phyloP scores from a whole-genome alignment of 305 asterid genomes.

The Fraxinus xanthoxyloides region DNA sequence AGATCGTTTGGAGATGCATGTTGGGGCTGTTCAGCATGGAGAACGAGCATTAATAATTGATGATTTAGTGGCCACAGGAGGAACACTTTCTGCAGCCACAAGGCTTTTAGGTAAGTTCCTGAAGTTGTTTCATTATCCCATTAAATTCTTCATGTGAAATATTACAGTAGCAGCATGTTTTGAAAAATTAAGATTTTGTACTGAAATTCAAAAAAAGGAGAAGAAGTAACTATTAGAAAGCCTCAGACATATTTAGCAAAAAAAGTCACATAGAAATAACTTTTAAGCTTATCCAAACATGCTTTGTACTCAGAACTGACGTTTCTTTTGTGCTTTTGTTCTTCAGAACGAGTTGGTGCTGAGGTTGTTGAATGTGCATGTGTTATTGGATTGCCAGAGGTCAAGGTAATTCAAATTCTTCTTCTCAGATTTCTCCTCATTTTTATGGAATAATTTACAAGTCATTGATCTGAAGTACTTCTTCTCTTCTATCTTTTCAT shows the following conservation, averaged over 20 bases:
- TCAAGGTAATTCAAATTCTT: conserved; percentile 46
- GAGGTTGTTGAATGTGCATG: conserved; percentile 84
- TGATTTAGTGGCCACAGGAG: conserved; percentile 86
- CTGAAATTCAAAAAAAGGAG: background rate
- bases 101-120: conserved; percentile 59
- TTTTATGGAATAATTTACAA: background rate
- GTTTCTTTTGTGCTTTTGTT: background rate
- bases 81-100: conserved; percentile 78
- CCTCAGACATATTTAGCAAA: background rate
- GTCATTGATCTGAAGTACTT: background rate
- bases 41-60: conserved; percentile 69
- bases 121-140: background rate
- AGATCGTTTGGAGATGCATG: conserved; percentile 81
- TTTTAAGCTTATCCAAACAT: background rate
- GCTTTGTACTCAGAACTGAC: background rate
- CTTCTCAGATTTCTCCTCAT: background rate
- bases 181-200: background rate
- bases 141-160: background rate
- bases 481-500: background rate
- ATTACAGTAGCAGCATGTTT: background rate
- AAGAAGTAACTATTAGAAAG: background rate
- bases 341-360: conserved; percentile 66
- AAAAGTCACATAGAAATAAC: background rate
- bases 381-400: conserved; percentile 75
- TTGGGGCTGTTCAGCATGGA: conserved; percentile 53